Base-by-base conservation (phyloP, 1,139 yeast genomes). In the Hansenula lynferdii region DNA sequence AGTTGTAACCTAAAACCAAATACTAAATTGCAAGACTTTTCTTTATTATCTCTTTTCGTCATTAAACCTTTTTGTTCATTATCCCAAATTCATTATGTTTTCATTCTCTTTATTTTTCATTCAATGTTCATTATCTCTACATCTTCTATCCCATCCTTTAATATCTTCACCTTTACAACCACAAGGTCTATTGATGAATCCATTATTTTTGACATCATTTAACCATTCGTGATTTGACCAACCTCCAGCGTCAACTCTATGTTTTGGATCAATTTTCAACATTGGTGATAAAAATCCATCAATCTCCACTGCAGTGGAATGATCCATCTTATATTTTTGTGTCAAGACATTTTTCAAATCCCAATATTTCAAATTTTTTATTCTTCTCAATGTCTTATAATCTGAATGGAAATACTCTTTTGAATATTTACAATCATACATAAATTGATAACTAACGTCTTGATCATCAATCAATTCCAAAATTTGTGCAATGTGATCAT, bases 401-500 rank as follows among this genome's bases (percentile, higher is more conserved):
- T 70, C 58, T 20, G 72, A 55, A 34, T 60, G 57, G 54, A 81
- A 80, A 48, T 62, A 77, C 22, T 69, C 69, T 23, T 65, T 58
- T 2, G 79, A 67, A 56, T 73, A 69, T 44, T 68, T 67, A 43
- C 89, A 84, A 28, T 73, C 64, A 35, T 65, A 58, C 32, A 82
- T 64, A 24, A 76, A 65, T 27, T 67, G 65, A 10, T 67, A 57
- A 2, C 92, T 87, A 34, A 77, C 67, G 15, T 65, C 67, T 12
- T 40, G 69, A 21, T 68, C 64, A 2, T 90, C 89, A 31, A 84
- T 60, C 28, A 85, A 65, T 61, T 85, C 95, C 29, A 85, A 75
- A 22, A 85, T 83, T 57, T 85, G 95, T 0, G 95, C 95, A 48
- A 86, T 60, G 59, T 86, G 96, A 59, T 86, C 95, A 50, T 86